Percentiles rank a stretch among this genome's conserved stretches.
Conservation (phyloP, 129 eudicot species). For the Pittosporum tobira region DNA sequence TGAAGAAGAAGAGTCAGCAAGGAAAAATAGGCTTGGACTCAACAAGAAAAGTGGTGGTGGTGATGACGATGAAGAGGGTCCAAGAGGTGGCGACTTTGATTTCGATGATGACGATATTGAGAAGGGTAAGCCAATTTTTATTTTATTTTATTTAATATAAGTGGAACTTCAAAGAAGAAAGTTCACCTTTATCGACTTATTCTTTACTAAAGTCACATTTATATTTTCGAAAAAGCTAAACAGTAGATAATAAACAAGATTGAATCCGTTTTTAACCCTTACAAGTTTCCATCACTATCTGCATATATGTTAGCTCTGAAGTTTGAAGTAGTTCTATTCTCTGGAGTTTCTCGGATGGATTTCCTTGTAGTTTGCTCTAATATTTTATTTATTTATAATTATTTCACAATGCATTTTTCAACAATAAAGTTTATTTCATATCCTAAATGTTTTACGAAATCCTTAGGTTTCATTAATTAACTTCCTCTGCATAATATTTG, state of each 20-base stretch:
- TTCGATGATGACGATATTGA: constrained; percentile 85
- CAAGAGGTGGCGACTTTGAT: constrained; percentile 88
- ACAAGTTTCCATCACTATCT: background rate
- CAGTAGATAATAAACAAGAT: background rate
- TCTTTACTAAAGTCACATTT: background rate
- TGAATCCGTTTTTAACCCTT: background rate
- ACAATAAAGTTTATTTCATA: too few species aligned
- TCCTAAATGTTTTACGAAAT: too few species aligned
- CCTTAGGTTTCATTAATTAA: too few species aligned
- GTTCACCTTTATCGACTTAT: background rate
- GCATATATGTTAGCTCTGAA: background rate
- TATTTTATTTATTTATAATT: background rate
- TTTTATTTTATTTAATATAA: background rate
- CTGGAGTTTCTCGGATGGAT: background rate
- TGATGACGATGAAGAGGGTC: constrained; percentile 97
- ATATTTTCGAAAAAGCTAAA: background rate
- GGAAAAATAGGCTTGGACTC: constrained; percentile 70
- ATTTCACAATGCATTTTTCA: background rate
- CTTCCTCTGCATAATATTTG: background rate
- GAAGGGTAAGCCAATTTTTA: constrained; percentile 49
- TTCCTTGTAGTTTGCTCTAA: background rate
- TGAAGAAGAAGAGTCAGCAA: constrained; percentile 81
- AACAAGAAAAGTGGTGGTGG: constrained; percentile 52
- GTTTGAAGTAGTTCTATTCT: background rate
- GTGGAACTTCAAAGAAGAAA: constrained; percentile 1